Evolutionary conservation across 768 basidiomycete species (phyloP).

Genomic region (Rhizopogon rudus): DNA sequence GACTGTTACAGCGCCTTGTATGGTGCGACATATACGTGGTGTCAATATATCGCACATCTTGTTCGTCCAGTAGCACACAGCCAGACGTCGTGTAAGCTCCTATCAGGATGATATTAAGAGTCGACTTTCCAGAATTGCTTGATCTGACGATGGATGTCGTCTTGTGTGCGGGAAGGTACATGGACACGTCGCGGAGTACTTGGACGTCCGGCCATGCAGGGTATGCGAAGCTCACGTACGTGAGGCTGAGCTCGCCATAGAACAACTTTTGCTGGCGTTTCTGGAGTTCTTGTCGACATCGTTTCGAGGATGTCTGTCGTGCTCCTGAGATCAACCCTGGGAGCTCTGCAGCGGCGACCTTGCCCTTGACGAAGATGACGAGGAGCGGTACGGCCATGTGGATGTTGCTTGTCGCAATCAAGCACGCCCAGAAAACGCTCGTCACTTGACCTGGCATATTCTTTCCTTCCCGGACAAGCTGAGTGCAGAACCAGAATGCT

Average conservation of each 20-base stretch:
- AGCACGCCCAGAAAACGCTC: slow-evolving; percentile 97
- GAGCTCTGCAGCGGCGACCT: slow-evolving; percentile 33
- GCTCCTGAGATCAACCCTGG: slow-evolving; percentile 9
- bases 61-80: too few species aligned
- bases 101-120: too few species aligned
- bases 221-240: slow-evolving; percentile 63
- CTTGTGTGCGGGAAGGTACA: too few species aligned
- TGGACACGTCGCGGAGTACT: too few species aligned
- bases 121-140: too few species aligned
- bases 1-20: too few species aligned
- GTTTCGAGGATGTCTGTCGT: slow-evolving; percentile 8
- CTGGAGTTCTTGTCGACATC: slow-evolving; percentile 33
- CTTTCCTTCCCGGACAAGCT: slow-evolving; percentile 74
- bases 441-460: slow-evolving; percentile 75
- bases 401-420: slow-evolving; percentile 83
- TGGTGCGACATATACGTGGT: too few species aligned
- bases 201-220: slow-evolving; percentile 46
- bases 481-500: slow-evolving; percentile 95
- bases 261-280: slow-evolving; percentile 64
- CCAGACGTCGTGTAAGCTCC: too few species aligned
- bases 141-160: too few species aligned
- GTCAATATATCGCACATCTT: too few species aligned
- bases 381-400: slow-evolving; percentile 84
- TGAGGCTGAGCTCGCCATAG: slow-evolving; percentile 64
- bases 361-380: slow-evolving; percentile 64